These are phyloP conservation scores for Daldinia childiae DNA, from an alignment of 495 filamentous ascomycete genomes.

Conservation along the genomic window DNA sequence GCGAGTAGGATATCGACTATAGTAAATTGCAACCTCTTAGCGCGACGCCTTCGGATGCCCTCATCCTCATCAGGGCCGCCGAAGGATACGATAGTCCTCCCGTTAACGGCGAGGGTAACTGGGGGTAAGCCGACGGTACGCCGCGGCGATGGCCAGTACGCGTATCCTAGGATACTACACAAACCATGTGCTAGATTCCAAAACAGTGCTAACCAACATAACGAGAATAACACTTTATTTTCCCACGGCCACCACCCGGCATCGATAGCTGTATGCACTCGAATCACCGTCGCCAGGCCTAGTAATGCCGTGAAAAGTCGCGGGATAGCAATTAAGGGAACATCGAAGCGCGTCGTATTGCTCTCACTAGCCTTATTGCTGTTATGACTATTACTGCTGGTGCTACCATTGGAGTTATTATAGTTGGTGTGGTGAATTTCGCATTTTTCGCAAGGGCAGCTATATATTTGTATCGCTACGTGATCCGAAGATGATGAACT, in stretches of 20 bases:
- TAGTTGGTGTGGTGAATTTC: not conserved
- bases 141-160: slow-evolving; percentile 43
- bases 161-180: slow-evolving; percentile 38
- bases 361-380: slow-evolving; percentile 15
- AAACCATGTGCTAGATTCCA: slow-evolving; percentile 41
- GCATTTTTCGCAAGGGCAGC: slow-evolving; percentile 42
- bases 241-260: slow-evolving; percentile 47
- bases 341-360: slow-evolving; percentile 36
- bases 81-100: slow-evolving; percentile 37
- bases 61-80: slow-evolving; percentile 42
- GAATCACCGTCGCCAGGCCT: slow-evolving; percentile 39
- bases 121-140: slow-evolving; percentile 41
- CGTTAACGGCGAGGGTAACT: slow-evolving; percentile 35
- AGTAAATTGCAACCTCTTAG: slow-evolving; percentile 42
- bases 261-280: slow-evolving; percentile 42
- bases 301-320: slow-evolving; percentile 38
- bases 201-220: slow-evolving; percentile 40
- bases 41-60: slow-evolving; percentile 31
- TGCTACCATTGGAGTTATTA: not conserved
- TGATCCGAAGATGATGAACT: slow-evolving; percentile 32
- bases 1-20: slow-evolving; percentile 39
- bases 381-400: not conserved
- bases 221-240: slow-evolving; percentile 42
- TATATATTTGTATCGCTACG: slow-evolving; percentile 21
- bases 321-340: slow-evolving; percentile 41